Percentiles rank a stretch among this genome's conserved stretches.
Evolutionary conservation across 768 basidiomycete species (phyloP).

Genomic region (Phaffia australis): DNA sequence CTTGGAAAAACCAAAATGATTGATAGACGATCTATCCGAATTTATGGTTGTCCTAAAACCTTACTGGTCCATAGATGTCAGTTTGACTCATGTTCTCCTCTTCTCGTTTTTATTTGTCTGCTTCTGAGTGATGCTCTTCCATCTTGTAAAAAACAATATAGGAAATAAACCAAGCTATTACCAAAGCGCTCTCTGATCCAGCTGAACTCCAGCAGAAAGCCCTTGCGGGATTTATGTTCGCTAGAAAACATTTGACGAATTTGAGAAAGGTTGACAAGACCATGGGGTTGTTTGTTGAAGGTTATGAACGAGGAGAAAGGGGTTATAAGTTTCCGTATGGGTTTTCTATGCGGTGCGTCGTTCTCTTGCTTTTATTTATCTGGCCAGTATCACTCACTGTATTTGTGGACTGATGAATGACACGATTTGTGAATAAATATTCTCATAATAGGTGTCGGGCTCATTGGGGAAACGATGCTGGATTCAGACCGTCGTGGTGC

Average conservation of each 20-base stretch:
- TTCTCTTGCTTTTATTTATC: neutral
- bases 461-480: conserved; percentile 19
- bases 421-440: neutral
- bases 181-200: conserved; percentile 14
- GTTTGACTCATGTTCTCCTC: neutral
- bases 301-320: conserved; percentile 19
- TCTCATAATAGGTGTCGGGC: conserved; percentile 7
- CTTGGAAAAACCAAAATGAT: neutral
- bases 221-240: conserved; percentile 14
- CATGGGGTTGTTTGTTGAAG: conserved; percentile 12
- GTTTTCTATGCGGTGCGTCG: conserved; percentile 17
- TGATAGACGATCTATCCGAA: conserved; percentile 15
- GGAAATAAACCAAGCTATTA: conserved; percentile 20
- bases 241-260: conserved; percentile 19
- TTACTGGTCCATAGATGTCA: conserved; percentile 19
- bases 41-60: conserved; percentile 23
- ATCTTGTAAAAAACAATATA: neutral
- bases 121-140: neutral
- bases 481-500: conserved; percentile 22
- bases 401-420: too few species aligned
- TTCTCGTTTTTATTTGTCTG: too few species aligned
- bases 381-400: too few species aligned
- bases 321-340: conserved; percentile 26
- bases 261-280: conserved; percentile 19
- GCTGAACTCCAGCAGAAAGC: conserved; percentile 22